phyloP scores from a whole-genome alignment of 495 filamentous ascomycete genomes.

The Xylaria intraflava region DNA sequence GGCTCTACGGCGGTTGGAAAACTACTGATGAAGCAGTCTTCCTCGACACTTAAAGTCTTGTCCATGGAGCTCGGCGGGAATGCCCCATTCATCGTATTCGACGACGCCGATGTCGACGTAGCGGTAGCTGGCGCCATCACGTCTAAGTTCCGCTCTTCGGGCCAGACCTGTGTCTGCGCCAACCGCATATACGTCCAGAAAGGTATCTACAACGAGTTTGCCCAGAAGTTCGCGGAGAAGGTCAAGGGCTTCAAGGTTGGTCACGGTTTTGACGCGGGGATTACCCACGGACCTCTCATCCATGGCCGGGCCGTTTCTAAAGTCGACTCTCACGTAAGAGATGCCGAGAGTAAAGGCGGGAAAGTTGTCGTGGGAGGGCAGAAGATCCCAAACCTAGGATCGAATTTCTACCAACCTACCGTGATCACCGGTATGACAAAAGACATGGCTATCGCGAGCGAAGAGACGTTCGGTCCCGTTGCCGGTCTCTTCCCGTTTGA shows the following conservation, averaged over 20 bases:
- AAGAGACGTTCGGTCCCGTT: constrained; percentile 87
- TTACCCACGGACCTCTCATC: constrained; percentile 79
- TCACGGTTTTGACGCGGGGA: constrained; percentile 60
- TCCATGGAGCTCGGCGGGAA: constrained; percentile 87
- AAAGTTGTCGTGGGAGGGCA: constrained; percentile 66
- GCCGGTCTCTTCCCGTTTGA: constrained; percentile 78
- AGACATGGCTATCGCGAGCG: constrained; percentile 68
- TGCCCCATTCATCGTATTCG: constrained; percentile 89
- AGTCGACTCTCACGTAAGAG: constrained; percentile 68
- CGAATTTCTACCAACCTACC: constrained; percentile 78
- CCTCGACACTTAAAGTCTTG: constrained; percentile 77
- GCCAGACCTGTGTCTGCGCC: constrained; percentile 87
- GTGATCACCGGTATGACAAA: constrained; percentile 73
- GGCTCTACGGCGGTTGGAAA: constrained; percentile 83
- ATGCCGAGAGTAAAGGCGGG: constrained; percentile 69
- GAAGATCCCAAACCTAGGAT: constrained; percentile 53
- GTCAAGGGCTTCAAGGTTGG: constrained; percentile 74
- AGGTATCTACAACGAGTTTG: constrained; percentile 73
- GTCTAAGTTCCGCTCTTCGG: constrained; percentile 79
- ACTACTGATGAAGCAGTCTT: constrained; percentile 76
- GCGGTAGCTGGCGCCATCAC: constrained; percentile 70
- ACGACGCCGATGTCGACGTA: constrained; percentile 74
- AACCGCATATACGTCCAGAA: constrained; percentile 80
- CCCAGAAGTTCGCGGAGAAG: constrained; percentile 61
- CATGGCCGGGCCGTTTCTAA: constrained; percentile 69